A percentile compares a stretch with the other conserved stretches of the same genome.
These are phyloP conservation scores for Trichothecium roseum DNA, from an alignment of 2,329 filamentous ascomycete genomes.

Conservation along the genomic window DNA sequence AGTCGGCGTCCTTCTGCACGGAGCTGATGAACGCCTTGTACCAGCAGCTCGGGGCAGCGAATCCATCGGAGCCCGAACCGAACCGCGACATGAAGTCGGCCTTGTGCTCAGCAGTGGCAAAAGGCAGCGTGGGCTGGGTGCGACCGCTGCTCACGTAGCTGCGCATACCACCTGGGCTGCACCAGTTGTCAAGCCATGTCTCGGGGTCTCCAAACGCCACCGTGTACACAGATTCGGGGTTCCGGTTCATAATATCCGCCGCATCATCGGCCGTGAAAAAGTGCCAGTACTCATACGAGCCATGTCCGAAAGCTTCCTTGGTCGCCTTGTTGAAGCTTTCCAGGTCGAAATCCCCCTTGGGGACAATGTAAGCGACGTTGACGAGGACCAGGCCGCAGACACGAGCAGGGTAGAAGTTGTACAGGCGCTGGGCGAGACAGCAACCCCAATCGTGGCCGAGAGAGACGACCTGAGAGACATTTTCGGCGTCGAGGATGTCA, in stretches of 20 bases:
- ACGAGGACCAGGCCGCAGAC: constrained; percentile 29
- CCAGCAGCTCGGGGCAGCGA: constrained; percentile 16
- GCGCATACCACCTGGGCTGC: constrained; percentile 21
- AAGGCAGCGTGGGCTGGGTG: constrained; percentile 12
- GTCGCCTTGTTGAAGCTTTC: constrained; percentile 19
- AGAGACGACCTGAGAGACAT: constrained; percentile 22
- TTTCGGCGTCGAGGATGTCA: constrained; percentile 28
- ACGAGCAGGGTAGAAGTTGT: constrained; percentile 27
- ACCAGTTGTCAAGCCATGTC: constrained; percentile 24
- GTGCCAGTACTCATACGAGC: constrained; percentile 32
- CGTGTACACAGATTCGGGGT: constrained; percentile 25
- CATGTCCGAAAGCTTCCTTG: constrained; percentile 22
- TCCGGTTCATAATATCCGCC: constrained; percentile 21
- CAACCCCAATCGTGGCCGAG: constrained; percentile 42
- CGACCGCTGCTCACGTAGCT: constrained; percentile 11
- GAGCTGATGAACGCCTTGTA: constrained; percentile 12
- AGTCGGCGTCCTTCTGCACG: constrained; percentile 13
- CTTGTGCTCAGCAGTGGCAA: constrained; percentile 13
- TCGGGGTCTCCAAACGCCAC: constrained; percentile 19
- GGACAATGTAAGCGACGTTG: constrained; percentile 29
- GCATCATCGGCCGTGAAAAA: constrained; percentile 30
- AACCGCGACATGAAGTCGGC: constrained; percentile 15
- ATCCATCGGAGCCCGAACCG: constrained; percentile 10
- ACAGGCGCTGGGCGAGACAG: constrained; percentile 25
- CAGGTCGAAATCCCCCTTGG: constrained; percentile 22